A percentile compares a stretch with the other conserved stretches of the same genome.
phyloP scores from a whole-genome alignment of 2,329 filamentous ascomycete genomes.

The Paramyrothecium sp. region DNA sequence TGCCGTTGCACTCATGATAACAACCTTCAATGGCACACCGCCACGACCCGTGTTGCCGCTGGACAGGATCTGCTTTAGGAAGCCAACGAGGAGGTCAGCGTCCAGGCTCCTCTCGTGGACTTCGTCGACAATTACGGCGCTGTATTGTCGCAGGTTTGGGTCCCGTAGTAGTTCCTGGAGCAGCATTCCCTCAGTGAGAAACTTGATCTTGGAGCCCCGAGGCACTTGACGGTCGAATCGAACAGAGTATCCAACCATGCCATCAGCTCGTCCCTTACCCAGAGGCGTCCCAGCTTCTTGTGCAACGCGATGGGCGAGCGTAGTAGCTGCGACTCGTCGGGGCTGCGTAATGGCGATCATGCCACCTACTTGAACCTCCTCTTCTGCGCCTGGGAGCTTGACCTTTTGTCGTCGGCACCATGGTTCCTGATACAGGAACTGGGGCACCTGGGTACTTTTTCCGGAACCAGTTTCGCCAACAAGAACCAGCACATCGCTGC shows the following conservation, averaged over 20 bases:
- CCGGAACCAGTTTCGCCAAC: slow-evolving; percentile 95
- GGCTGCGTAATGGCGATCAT: slow-evolving; percentile 94
- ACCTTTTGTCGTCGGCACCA: slow-evolving; percentile 71
- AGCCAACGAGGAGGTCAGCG: slow-evolving; percentile 87
- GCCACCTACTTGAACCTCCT: slow-evolving; percentile 62
- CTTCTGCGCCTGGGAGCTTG: slow-evolving; percentile 35
- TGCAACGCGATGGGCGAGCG: slow-evolving; percentile 82
- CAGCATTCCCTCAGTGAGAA: slow-evolving; percentile 93
- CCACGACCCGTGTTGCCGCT: slow-evolving; percentile 63
- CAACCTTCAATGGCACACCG: slow-evolving; percentile 77
- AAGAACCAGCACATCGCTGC: slow-evolving; percentile 75
- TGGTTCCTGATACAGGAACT: slow-evolving; percentile 75
- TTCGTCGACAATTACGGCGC: slow-evolving; percentile 89
- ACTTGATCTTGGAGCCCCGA: slow-evolving; percentile 85
- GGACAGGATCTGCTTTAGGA: slow-evolving; percentile 74
- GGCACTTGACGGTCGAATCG: slow-evolving; percentile 88
- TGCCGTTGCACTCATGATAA: slow-evolving; percentile 96
- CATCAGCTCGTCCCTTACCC: slow-evolving; percentile 34
- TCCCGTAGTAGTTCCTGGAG: slow-evolving; percentile 91
- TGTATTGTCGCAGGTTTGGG: slow-evolving; percentile 79
- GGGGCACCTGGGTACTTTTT: slow-evolving; percentile 94
- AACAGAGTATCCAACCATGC: slow-evolving; percentile 84
- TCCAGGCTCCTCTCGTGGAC: slow-evolving; percentile 96
- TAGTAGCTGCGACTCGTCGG: slow-evolving; percentile 88
- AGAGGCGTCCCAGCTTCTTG: slow-evolving; percentile 66